phyloP scores from a whole-genome alignment of 306 rosid genomes.

The Cucurbita maxima region DNA sequence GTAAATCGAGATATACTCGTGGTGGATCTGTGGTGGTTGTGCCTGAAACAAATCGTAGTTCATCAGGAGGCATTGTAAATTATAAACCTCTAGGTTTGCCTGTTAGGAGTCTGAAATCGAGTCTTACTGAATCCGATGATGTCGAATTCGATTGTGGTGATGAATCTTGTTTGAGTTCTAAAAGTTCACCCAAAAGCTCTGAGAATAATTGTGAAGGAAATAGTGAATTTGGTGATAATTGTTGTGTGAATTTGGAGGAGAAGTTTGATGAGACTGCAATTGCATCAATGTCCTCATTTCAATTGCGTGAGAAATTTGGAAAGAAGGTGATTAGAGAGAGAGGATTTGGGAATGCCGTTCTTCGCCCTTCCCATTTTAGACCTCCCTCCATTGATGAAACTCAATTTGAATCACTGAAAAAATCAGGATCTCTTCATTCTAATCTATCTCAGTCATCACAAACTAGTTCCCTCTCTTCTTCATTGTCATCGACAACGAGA shows the following conservation, averaged over 20 bases:
- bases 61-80: conserved; percentile 17
- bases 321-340: conserved; percentile 26
- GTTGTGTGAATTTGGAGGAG: conserved; percentile 31
- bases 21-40: conserved; percentile 44
- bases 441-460: conserved; percentile 34
- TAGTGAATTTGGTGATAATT: conserved; percentile 34
- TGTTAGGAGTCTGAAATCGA: conserved; percentile 54
- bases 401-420: conserved; percentile 37
- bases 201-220: conserved; percentile 16
- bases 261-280: conserved; percentile 25
- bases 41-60: conserved; percentile 36
- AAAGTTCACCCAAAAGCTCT: conserved; percentile 21
- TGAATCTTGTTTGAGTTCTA: conserved; percentile 56
- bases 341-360: conserved; percentile 6
- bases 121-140: conserved; percentile 21
- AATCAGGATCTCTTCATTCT: conserved; percentile 26
- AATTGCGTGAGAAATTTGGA: conserved; percentile 34
- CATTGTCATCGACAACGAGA: conserved; percentile 30
- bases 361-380: conserved; percentile 33
- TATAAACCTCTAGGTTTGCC: conserved; percentile 66
- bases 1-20: conserved; percentile 1
- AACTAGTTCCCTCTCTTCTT: conserved; percentile 39
- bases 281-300: conserved; percentile 36
- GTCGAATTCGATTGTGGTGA: conserved; percentile 18
- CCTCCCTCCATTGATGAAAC: conserved; percentile 63